These are phyloP conservation scores for Coprinellus micaceus DNA, from an alignment of 768 basidiomycete genomes.

Conservation along the genomic window DNA sequence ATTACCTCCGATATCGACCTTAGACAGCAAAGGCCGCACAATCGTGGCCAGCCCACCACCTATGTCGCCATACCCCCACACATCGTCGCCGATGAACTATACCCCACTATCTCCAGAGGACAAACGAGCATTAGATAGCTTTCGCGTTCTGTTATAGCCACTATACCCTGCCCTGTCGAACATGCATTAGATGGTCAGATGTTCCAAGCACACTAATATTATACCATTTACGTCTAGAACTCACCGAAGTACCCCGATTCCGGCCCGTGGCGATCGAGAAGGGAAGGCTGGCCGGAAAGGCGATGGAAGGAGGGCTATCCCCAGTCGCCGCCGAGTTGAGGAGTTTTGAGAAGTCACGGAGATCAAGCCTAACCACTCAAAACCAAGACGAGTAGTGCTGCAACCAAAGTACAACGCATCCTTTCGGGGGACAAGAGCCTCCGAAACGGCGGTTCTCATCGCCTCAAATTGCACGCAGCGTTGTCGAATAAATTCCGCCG, in stretches of 20 bases:
- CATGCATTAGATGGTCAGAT: not conserved
- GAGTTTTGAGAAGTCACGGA: conserved; percentile 4
- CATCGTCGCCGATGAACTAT: conserved; percentile 25
- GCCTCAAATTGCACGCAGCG: not conserved
- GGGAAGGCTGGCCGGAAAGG: not conserved
- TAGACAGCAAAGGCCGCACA: conserved; percentile 17
- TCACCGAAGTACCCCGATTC: too few species aligned
- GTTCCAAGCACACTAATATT: not conserved
- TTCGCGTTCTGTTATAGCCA: conserved; percentile 38
- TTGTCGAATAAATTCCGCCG: not conserved
- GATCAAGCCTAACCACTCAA: conserved; percentile 4
- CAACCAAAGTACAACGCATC: not conserved
- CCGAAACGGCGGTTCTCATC: not conserved
- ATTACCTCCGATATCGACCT: conserved; percentile 26
- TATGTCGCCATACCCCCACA: conserved; percentile 23
- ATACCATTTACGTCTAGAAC: too few species aligned
- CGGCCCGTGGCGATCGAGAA: not conserved
- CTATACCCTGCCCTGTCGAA: not conserved
- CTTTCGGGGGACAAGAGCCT: not conserved
- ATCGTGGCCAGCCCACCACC: conserved; percentile 10
- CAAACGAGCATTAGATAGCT: conserved; percentile 51
- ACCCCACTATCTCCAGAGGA: conserved; percentile 53
- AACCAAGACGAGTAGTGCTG: conserved; percentile 1
- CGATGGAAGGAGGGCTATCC: not conserved
- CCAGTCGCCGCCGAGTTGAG: not conserved